phyloP scores from a whole-genome alignment of 2,329 filamentous ascomycete species.

The Aspergillus phoenicis region DNA sequence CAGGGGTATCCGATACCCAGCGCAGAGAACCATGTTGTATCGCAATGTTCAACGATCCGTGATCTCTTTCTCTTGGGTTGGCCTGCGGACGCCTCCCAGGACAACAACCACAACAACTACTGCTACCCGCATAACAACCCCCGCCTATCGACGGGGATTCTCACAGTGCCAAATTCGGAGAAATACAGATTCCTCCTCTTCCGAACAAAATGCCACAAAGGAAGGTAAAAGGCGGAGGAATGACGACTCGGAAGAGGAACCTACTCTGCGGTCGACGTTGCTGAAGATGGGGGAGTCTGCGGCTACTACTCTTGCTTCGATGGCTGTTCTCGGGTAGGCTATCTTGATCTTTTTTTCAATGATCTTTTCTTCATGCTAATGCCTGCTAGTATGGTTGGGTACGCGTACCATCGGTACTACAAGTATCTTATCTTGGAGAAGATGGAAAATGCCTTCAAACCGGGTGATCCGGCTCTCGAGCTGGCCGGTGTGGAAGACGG shows the following conservation, averaged over 20 bases:
- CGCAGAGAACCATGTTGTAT: constrained; percentile 28
- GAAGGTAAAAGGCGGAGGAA: constrained; percentile 28
- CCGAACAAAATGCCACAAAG: constrained; percentile 35
- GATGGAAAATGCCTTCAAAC: constrained; percentile 87
- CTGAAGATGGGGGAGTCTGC: constrained; percentile 73
- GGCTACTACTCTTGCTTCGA: constrained; percentile 74
- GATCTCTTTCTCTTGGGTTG: constrained; percentile 22
- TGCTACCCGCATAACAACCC: constrained; percentile 9
- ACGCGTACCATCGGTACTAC: constrained; percentile 79
- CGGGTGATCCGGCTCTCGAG: constrained; percentile 86
- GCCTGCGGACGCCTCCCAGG: constrained; percentile 20
- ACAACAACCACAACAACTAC: neutral
- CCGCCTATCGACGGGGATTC: constrained; percentile 27
- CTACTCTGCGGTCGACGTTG: constrained; percentile 41
- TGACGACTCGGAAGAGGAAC: constrained; percentile 32
- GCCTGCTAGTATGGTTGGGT: constrained; percentile 60
- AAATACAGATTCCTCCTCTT: constrained; percentile 30
- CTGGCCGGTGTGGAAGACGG: constrained; percentile 62
- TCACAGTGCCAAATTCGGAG: constrained; percentile 26
- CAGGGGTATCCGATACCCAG: neutral
- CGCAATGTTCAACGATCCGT: constrained; percentile 28
- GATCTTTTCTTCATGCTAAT: constrained; percentile 21
- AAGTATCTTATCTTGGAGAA: constrained; percentile 89
- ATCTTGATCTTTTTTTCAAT: neutral
- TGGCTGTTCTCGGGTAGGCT: constrained; percentile 65